Evolutionary conservation across 768 basidiomycete genomes (phyloP), one percentile per base, ranked within the genome.

Genomic region (Tulasnella calospora): DNA sequence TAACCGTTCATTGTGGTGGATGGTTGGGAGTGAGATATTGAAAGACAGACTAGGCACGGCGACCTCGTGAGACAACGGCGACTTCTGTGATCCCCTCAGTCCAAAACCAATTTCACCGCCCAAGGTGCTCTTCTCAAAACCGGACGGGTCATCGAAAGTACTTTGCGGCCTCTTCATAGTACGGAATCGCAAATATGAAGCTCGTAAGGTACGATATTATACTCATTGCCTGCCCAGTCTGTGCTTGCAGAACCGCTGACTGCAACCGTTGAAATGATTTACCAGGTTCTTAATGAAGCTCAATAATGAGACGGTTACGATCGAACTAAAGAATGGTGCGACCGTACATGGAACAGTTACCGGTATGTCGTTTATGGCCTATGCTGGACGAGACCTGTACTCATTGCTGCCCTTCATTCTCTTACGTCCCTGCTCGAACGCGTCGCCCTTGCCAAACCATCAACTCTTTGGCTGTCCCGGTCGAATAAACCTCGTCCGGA

Each of bases 261-360:
- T 33, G 30, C 30, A 67, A 27, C 0, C 30, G n/a, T 27, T 13
- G 61, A 30, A 41, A 30, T 46, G 40, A 23, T 33, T 41, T 46
- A 19, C 17, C 78, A 97, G 95, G 85, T 98, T 97, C 87, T 90
- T 98, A 88, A 99, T 99, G 97, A 99, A 99, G 89, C 86, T 99
- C 87, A 97, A 98, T 89, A 98, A 98, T 84, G 97, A 99, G 89
- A 96, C 97, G 80, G 96, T 98, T 82, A 95, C 96, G 80, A 90
- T 99, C 84, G 96, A 99, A 87, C 89, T 99, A 81, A 99, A 99
- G 86, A 98, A 99, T 82, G 98, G 98, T 38, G 94, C 95, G 0
- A 86, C 95, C 74, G 92, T 99, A 21, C 93, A 97, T 82, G 97
- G 97, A 15, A 99, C 97, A 33, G 98, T 99, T 85, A 98, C 95